These are phyloP conservation scores for Camellia granthamiana DNA, from an alignment of 148 eudicot species.

Conservation along the genomic window DNA sequence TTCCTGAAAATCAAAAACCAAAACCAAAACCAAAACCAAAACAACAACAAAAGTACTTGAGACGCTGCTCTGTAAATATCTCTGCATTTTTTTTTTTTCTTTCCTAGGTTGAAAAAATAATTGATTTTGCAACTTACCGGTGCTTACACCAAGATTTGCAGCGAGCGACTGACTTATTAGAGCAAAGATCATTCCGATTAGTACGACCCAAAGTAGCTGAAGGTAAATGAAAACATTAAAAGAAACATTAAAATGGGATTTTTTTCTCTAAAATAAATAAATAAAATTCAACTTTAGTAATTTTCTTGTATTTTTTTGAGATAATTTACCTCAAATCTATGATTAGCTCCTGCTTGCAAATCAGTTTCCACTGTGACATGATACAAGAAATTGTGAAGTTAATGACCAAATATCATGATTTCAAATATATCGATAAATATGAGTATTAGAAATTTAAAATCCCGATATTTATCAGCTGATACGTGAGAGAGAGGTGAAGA, in stretches of 20 bases:
- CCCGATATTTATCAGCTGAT: too few species aligned
- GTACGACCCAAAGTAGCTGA: conserved; percentile 69
- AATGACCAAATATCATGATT: neutral
- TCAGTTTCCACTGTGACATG: conserved; percentile 79
- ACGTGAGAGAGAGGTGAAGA: neutral
- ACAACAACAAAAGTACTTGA: neutral
- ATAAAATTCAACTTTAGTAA: neutral
- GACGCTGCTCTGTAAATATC: neutral
- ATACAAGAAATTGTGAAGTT: conserved; percentile 2
- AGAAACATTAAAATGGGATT: too few species aligned
- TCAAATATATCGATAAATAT: too few species aligned
- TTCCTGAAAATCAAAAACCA: conserved; percentile 36
- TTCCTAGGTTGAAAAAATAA: conserved; percentile 24
- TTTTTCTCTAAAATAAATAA: neutral
- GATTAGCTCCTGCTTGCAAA: conserved; percentile 90
- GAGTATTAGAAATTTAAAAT: too few species aligned
- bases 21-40: neutral
- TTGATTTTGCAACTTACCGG: conserved; percentile 38
- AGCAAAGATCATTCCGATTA: conserved; percentile 65
- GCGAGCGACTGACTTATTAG: conserved; percentile 82
- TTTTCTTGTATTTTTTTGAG: neutral
- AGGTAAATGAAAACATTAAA: neutral
- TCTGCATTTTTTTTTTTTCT: neutral
- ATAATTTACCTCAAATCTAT: conserved; percentile 62
- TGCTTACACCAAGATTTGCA: conserved; percentile 86